These are phyloP conservation scores for Edaphochlamys debaryana DNA, from an alignment of 139 green algal genomes.

Conservation along the genomic window DNA sequence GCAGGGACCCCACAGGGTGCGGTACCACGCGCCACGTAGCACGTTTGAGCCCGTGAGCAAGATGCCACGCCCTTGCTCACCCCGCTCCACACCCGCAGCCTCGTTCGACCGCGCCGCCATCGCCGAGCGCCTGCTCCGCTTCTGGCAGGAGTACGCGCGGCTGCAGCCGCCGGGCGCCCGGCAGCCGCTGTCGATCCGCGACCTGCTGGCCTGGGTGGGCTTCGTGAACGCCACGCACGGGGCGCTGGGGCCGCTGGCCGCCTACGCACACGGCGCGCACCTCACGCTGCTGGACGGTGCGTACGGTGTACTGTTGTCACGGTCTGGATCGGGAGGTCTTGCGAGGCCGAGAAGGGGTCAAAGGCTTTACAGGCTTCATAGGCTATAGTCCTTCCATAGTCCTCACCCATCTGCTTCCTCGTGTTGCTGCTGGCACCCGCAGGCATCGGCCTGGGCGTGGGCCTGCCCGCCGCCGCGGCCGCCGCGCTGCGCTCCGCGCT, in stretches of 20 bases:
- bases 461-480: constrained; percentile 61
- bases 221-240: constrained; percentile 82
- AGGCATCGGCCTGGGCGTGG: constrained; percentile 86
- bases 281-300: constrained; percentile 91
- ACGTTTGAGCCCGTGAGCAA: no score
- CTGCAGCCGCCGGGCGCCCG: constrained; percentile 56
- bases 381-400: no score
- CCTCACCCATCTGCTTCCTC: neutral
- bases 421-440: neutral
- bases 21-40: no score
- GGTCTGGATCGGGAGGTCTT: neutral
- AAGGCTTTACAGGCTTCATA: no score
- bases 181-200: constrained; percentile 82
- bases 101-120: constrained; percentile 35
- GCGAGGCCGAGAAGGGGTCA: no score
- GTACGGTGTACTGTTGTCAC: neutral
- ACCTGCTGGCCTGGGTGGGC: constrained; percentile 91
- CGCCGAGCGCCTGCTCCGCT: constrained; percentile 73
- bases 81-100: neutral
- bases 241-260: constrained; percentile 63
- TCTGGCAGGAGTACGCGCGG: constrained; percentile 82
- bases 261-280: constrained; percentile 91
- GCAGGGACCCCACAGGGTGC: neutral
- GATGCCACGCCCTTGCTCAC: neutral
- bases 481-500: constrained; percentile 62